Evolutionary conservation across 164 flowering plant genomes (phyloP).

Genomic region (Sextonia rubra): DNA sequence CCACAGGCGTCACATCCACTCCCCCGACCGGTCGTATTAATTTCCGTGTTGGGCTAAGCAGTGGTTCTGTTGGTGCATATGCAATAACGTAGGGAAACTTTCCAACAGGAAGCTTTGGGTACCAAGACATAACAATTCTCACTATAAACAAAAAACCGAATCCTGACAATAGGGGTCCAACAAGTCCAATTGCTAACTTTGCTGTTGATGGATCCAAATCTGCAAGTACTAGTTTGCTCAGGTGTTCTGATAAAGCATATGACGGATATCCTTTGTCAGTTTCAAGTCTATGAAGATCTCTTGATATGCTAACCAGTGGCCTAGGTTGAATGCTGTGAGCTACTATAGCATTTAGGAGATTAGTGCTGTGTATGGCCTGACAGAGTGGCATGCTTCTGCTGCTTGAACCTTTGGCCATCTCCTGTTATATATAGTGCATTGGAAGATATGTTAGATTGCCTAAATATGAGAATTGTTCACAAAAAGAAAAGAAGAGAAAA

Average conservation of each 20-base stretch:
- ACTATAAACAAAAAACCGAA: conserved; percentile 69
- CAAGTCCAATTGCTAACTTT: conserved; percentile 56
- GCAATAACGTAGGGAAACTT: conserved; percentile 88
- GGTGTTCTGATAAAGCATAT: conserved; percentile 10
- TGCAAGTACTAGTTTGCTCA: conserved; percentile 31
- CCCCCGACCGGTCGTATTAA: conserved; percentile 93
- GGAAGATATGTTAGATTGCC: no score
- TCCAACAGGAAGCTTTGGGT: conserved; percentile 91
- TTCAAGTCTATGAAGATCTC: not conserved
- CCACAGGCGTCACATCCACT: conserved; percentile 96
- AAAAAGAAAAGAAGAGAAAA: no score
- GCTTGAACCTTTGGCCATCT: not conserved
- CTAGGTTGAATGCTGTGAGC: conserved; percentile 5
- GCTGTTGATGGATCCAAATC: conserved; percentile 87
- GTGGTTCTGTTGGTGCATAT: conserved; percentile 92
- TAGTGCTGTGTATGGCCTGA: conserved; percentile 5
- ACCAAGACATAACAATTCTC: conserved; percentile 99
- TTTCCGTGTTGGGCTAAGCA: conserved; percentile 69
- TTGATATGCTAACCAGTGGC: not conserved
- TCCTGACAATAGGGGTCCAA: conserved; percentile 81
- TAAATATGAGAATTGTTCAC: no score
- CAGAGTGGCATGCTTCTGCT: conserved; percentile 3
- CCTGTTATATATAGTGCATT: conserved; percentile 9
- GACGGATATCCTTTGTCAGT: conserved; percentile 4
- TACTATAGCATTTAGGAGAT: conserved; percentile 3